Evolutionary conservation across 495 filamentous ascomycete genomes (phyloP).

Genomic region (Achaetomiella virescens): DNA sequence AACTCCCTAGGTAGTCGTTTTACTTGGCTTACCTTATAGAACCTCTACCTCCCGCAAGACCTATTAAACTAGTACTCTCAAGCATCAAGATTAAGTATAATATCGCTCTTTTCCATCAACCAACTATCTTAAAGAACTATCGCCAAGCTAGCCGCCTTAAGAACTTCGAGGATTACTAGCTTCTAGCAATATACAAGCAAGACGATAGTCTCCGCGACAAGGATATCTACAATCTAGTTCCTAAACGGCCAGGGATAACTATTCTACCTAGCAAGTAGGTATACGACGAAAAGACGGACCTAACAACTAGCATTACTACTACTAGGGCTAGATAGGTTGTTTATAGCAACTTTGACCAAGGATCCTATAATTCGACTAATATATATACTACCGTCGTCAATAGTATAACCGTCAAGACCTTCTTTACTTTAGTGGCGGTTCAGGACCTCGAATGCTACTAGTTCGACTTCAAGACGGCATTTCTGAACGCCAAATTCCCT

Average conservation of each 20-base stretch:
- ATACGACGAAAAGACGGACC: constrained; percentile 1
- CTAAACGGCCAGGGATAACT: not conserved
- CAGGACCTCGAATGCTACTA: not conserved
- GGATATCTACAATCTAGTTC: not conserved
- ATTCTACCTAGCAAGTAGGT: constrained; percentile 3
- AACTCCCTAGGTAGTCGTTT: too few species aligned
- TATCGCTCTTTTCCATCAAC: constrained; percentile 25
- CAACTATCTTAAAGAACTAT: constrained; percentile 23
- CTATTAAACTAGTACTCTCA: too few species aligned
- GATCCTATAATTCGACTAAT: not conserved
- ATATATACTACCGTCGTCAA: not conserved
- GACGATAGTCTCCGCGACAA: not conserved
- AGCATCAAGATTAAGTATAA: not conserved
- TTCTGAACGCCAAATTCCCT: not conserved
- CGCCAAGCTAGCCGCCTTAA: not conserved
- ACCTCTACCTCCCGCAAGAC: too few species aligned
- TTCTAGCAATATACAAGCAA: not conserved
- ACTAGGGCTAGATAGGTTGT: not conserved
- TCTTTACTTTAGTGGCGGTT: not conserved
- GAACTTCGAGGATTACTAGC: not conserved
- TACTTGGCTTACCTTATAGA: too few species aligned
- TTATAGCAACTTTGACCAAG: constrained; percentile 4
- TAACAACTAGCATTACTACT: not conserved
- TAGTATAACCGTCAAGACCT: not conserved
- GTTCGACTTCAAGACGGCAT: constrained; percentile 9